Conservation (phyloP, 1,284 basidiomycete genomes). For the Ustilago hordei region DNA sequence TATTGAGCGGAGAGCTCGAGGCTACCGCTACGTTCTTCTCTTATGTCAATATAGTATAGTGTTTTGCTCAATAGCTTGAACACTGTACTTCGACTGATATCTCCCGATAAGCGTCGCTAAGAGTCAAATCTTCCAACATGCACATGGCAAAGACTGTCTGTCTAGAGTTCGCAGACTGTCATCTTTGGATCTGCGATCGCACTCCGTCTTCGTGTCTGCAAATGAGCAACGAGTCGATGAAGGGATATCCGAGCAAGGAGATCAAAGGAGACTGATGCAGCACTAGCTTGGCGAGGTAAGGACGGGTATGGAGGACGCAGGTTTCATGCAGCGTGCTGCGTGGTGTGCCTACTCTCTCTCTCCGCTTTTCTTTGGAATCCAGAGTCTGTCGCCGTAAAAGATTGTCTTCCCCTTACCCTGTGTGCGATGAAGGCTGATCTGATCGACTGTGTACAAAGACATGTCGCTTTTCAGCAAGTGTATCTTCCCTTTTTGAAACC, state of each 20-base stretch:
- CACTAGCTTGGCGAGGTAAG: background rate
- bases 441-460: slow-evolving; percentile 7
- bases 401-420: background rate
- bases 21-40: too few species aligned
- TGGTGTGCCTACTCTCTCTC: background rate
- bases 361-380: background rate
- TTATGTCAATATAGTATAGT: too few species aligned
- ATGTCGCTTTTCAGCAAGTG: slow-evolving; percentile 9
- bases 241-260: slow-evolving; percentile 3
- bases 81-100: too few species aligned
- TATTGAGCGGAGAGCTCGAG: too few species aligned
- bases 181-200: background rate
- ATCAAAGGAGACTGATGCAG: background rate
- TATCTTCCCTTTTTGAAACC: background rate
- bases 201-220: background rate
- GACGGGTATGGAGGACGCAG: slow-evolving; percentile 21
- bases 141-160: background rate
- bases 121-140: background rate
- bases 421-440: background rate
- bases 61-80: too few species aligned
- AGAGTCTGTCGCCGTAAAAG: background rate
- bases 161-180: background rate
- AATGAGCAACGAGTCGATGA: background rate
- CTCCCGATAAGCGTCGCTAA: too few species aligned
- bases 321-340: slow-evolving; percentile 19